Conservation (phyloP, 2,329 filamentous ascomycete species). For the Metarhizium brunneum region DNA sequence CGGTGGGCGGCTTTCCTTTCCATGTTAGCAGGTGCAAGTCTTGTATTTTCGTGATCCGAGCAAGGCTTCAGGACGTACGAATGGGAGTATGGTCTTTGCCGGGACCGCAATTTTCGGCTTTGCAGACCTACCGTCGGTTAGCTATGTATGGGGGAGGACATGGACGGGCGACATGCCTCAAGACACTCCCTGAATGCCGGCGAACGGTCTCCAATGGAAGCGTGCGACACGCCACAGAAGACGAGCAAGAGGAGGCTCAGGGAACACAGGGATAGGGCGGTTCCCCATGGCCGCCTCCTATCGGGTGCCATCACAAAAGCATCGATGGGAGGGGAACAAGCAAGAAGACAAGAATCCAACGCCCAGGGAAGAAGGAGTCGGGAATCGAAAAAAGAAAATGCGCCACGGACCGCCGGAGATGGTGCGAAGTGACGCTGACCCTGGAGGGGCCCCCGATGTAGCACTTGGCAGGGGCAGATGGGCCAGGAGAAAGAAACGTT, state of each 20-base stretch:
- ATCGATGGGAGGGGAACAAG: conserved; percentile 13
- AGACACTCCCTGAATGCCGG: conserved; percentile 86
- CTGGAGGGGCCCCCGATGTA: not conserved
- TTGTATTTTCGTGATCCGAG: not conserved
- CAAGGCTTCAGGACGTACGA: conserved; percentile 43
- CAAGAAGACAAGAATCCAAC: not conserved
- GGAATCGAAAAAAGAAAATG: not conserved
- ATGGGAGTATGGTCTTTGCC: conserved; percentile 52
- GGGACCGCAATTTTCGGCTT: conserved; percentile 66
- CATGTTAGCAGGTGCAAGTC: conserved; percentile 3
- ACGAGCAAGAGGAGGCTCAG: conserved; percentile 27
- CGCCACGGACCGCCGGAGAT: not conserved
- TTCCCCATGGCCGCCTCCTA: conserved; percentile 23
- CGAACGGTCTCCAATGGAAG: conserved; percentile 74
- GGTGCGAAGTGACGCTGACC: too few species aligned
- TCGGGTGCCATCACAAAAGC: conserved; percentile 21
- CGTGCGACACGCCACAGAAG: conserved; percentile 40
- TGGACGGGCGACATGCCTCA: conserved; percentile 41
- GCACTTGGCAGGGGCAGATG: not conserved
- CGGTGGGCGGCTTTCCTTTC: conserved; percentile 60
- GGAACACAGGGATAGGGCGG: conserved; percentile 22
- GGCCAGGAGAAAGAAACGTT: not conserved
- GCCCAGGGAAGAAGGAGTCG: not conserved
- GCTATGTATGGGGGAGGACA: conserved; percentile 6
- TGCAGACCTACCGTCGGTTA: conserved; percentile 57